phyloP scores from a whole-genome alignment of 495 filamentous ascomycete species.

The Podospora pseudopauciseta region DNA sequence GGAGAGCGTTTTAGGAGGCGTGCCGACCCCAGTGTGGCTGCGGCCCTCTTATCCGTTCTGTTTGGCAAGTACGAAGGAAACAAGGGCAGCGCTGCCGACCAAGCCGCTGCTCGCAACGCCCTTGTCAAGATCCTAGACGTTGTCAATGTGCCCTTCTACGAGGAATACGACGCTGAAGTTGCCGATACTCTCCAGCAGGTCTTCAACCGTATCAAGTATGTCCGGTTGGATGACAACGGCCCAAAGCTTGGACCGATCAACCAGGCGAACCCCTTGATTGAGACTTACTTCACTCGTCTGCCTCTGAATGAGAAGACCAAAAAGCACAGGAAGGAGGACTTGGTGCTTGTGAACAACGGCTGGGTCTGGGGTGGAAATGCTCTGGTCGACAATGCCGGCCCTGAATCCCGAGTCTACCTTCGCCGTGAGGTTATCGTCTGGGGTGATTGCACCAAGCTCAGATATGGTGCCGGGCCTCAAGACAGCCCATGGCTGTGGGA shows the following conservation, averaged over 20 bases:
- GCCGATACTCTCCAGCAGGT: slow-evolving; percentile 82
- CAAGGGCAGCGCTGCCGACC: slow-evolving; percentile 40
- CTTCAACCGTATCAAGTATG: slow-evolving; percentile 90
- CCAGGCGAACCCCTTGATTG: slow-evolving; percentile 74
- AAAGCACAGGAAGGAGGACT: slow-evolving; percentile 68
- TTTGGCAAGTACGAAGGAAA: slow-evolving; percentile 63
- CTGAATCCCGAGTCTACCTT: slow-evolving; percentile 82
- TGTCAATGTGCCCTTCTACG: slow-evolving; percentile 81
- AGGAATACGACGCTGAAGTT: slow-evolving; percentile 83
- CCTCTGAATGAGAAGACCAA: slow-evolving; percentile 73
- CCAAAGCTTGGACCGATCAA: slow-evolving; percentile 82
- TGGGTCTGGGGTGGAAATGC: slow-evolving; percentile 99
- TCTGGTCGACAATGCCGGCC: slow-evolving; percentile 88
- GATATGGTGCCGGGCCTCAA: slow-evolving; percentile 75
- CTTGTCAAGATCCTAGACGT: slow-evolving; percentile 68
- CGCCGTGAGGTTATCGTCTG: slow-evolving; percentile 95
- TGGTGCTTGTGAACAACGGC: slow-evolving; percentile 91
- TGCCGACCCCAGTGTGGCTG: slow-evolving; percentile 63
- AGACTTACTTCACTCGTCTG: slow-evolving; percentile 92
- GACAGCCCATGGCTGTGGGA: slow-evolving; percentile 96
- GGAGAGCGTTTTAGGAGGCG: slow-evolving; percentile 72
- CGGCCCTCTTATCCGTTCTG: slow-evolving; percentile 63
- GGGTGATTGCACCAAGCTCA: slow-evolving; percentile 97
- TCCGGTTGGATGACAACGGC: slow-evolving; percentile 84
- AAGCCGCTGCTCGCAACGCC: slow-evolving; percentile 46